phyloP scores from a whole-genome alignment of 495 filamentous ascomycete genomes.

The Xylaria intraflava region DNA sequence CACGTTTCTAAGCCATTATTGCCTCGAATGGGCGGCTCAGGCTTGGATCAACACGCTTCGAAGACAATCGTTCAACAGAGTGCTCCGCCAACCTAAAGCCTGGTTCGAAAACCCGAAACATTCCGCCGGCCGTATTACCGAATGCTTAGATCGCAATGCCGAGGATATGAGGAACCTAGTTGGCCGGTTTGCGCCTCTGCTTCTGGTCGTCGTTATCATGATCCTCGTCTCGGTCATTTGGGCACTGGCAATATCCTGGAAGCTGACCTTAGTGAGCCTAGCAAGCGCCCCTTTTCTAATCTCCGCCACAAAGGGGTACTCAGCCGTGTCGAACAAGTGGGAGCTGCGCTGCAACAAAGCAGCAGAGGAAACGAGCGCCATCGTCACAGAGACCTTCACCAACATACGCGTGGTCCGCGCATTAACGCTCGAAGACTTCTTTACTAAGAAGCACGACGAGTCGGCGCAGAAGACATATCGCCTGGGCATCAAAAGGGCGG shows the following conservation, averaged over 20 bases:
- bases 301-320: constrained; percentile 54
- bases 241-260: constrained; percentile 72
- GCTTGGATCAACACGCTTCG: constrained; percentile 73
- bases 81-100: constrained; percentile 71
- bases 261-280: constrained; percentile 72
- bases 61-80: constrained; percentile 56
- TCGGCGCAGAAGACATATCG: constrained; percentile 44
- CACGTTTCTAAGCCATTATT: constrained; percentile 59
- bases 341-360: constrained; percentile 61
- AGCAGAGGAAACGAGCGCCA: constrained; percentile 43
- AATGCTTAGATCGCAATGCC: constrained; percentile 72
- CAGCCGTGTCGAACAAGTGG: constrained; percentile 58
- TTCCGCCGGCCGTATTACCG: constrained; percentile 52
- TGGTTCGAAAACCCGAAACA: constrained; percentile 78
- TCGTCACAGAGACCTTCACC: constrained; percentile 72
- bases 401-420: constrained; percentile 78
- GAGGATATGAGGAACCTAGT: constrained; percentile 84
- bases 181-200: constrained; percentile 65
- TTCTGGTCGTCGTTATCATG: constrained; percentile 60
- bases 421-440: constrained; percentile 69
- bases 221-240: constrained; percentile 60
- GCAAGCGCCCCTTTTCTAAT: constrained; percentile 63
- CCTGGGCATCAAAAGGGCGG: constrained; percentile 51
- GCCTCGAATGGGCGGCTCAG: constrained; percentile 66
- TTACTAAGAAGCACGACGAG: constrained; percentile 56